Base-by-base conservation (phyloP, 2,329 filamentous ascomycete species). In the Rosellinia necatrix region DNA sequence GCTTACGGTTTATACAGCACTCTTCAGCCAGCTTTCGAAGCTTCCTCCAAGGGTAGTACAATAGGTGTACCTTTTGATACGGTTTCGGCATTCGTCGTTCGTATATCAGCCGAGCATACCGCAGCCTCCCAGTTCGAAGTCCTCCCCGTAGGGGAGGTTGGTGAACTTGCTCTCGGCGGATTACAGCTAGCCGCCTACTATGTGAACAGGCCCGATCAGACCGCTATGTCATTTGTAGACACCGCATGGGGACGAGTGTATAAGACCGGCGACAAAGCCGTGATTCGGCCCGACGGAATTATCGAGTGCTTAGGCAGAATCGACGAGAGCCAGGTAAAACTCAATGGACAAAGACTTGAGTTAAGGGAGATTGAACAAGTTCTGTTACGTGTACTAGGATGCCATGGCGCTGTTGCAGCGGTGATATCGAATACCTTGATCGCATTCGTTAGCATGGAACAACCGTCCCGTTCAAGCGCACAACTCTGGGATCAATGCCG, bases 291-390 rank as follows among this genome's bases (percentile, higher is more conserved):
- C 0, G 79, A 89, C 57, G 90, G 91, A 1, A 83, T 80, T 0
- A 78, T 97, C n/a, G 89, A 96, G 70, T 96, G 90, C 66, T 79
- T 92, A 29, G 92, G 92, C 0, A 86, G 92, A 9, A 86, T 96
- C 10, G 82, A 83, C 2, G 84, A 85, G 46, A 91, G 90, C 0
- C 92, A 97, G 71, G 86, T 96, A 47, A 96, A 96, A 72, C 78
- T 96, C 6, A 83, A 91, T 49, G 92, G 92, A 1, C 92, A 96
- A 71, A 81, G 91, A 44, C 82, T 96, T 47, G 89, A 94, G 67
- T 81, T 94, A 4, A 89, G 89, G 0, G 91, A 92, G 67, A 79
- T 92, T 17, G 90, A 93, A 68, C 84, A 90, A 63, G 87, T 84
- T 1, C 79, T 87, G 2, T 78, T 88, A 40, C 82, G 82, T 51